Base-by-base conservation (phyloP, 2,329 filamentous ascomycete genomes). In the Xylariaceae sp. region DNA sequence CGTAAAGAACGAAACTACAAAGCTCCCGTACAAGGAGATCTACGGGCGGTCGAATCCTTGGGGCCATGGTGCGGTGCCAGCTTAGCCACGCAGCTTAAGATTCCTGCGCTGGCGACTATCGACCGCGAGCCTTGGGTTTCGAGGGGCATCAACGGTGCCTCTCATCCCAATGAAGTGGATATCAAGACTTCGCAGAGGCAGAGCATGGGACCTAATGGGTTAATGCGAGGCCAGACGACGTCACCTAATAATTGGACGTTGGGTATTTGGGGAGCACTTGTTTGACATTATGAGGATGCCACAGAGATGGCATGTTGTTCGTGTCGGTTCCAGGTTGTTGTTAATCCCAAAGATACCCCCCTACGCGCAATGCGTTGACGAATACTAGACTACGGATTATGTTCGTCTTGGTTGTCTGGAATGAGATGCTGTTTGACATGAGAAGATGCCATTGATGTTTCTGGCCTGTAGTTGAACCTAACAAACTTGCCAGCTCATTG, bases 61-160 rank as follows among this genome's bases (percentile, higher is more conserved):
- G 89, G 89, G 0, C 74, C 88, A 2, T 93, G 88, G 88, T 80
- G 81, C 17, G 89, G 89, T 11, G 88, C 84, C 3, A 90, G 87
- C 65, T 65, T 93, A 48, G 72, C 88, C 16, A 81, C 85, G 2
- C 82, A 86, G 58, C 73, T 91, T 53, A 86, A 86, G 51, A 76
- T 90, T 4, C 81, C 83, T 34, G 83, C 87, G 2, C 78, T 89
- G 47, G 85, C 86, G 2, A 81, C 85, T 31, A 74, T 92, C 17
- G 88, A 91, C 56, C 76, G 85, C 22, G 89, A 93, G 6, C 74
- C 82, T 33, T 93, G 89, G 78, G 66, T 85, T 42, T 82, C 83
- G 59, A 79, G 89, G 57, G 89, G 89, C 1, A 71, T 80, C 18
- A 72, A 73, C 16, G 86, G 86, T 2, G 86, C 86, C 1, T 80